phyloP scores from a whole-genome alignment of 495 filamentous ascomycete genomes.

The Tuber microsphaerosporum region DNA sequence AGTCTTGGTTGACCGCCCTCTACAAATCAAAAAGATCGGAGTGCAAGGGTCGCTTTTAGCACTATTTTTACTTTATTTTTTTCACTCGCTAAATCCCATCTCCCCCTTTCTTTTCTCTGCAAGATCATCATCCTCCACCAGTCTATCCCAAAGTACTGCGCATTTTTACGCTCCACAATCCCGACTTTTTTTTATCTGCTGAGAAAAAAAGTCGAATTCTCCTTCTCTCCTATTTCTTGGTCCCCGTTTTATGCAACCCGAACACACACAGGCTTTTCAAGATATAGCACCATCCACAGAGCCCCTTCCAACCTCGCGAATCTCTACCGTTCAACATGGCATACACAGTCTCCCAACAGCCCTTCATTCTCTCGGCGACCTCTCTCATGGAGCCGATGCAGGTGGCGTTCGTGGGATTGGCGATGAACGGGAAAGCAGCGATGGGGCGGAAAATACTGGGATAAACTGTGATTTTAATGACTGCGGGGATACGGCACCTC shows the following conservation, averaged over 20 bases:
- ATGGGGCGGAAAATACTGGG: conserved; percentile 17
- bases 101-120: not conserved
- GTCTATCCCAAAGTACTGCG: not conserved
- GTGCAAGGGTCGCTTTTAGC: not conserved
- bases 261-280: conserved; percentile 26
- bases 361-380: conserved; percentile 14
- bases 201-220: conserved; percentile 17
- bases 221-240: conserved; percentile 22
- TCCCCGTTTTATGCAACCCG: conserved; percentile 41
- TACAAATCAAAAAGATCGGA: not conserved
- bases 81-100: not conserved
- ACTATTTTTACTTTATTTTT: not conserved
- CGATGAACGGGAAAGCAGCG: conserved; percentile 6
- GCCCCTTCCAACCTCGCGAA: conserved; percentile 5
- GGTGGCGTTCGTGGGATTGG: conserved; percentile 4
- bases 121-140: not conserved
- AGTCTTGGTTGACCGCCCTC: not conserved
- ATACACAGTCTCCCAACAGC: conserved; percentile 19
- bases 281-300: conserved; percentile 18
- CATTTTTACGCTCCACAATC: conserved; percentile 5
- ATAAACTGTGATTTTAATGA: not conserved
- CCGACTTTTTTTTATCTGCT: conserved; percentile 27
- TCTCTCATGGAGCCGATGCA: conserved; percentile 12
- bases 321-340: conserved; percentile 27
- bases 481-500: conserved; percentile 1